These are phyloP conservation scores for Tricholoma sp. DNA, from an alignment of 768 basidiomycete genomes.

Conservation along the genomic window DNA sequence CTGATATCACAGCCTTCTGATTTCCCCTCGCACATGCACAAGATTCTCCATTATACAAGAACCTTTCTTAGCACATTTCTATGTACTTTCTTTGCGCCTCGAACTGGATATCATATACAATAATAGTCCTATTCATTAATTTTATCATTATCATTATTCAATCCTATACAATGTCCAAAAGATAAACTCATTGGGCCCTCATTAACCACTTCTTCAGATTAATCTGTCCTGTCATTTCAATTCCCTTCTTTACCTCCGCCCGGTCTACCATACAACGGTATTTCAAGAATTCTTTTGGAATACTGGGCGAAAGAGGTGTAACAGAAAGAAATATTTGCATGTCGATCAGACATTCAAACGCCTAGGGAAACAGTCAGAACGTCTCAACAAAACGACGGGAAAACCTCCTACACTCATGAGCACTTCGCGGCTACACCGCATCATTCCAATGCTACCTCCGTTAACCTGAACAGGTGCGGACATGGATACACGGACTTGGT, in stretches of 20 bases:
- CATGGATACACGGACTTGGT: constrained; percentile 65
- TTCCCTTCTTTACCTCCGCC: constrained; percentile 59
- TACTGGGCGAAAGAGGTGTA: constrained; percentile 40
- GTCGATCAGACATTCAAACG: constrained; percentile 65
- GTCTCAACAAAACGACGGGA: not conserved
- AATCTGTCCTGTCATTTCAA: constrained; percentile 62
- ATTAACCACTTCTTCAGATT: constrained; percentile 76
- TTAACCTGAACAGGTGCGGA: constrained; percentile 72
- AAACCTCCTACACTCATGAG: constrained; percentile 54
- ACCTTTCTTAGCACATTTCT: not conserved
- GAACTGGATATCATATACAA: not conserved
- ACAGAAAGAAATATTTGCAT: constrained; percentile 52
- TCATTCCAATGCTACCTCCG: constrained; percentile 73
- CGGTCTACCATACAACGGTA: constrained; percentile 64
- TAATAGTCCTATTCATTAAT: not conserved
- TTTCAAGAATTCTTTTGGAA: constrained; percentile 67
- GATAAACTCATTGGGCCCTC: constrained; percentile 38
- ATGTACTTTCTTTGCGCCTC: not conserved
- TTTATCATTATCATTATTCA: not conserved
- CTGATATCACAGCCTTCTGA: not conserved
- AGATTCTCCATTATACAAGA: not conserved
- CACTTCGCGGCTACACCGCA: constrained; percentile 57
- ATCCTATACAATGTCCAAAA: not conserved
- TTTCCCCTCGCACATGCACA: not conserved
- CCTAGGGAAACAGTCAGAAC: constrained; percentile 36